phyloP scores from a whole-genome alignment of 257 asterid genomes.

The Lavandula angustifolia region DNA sequence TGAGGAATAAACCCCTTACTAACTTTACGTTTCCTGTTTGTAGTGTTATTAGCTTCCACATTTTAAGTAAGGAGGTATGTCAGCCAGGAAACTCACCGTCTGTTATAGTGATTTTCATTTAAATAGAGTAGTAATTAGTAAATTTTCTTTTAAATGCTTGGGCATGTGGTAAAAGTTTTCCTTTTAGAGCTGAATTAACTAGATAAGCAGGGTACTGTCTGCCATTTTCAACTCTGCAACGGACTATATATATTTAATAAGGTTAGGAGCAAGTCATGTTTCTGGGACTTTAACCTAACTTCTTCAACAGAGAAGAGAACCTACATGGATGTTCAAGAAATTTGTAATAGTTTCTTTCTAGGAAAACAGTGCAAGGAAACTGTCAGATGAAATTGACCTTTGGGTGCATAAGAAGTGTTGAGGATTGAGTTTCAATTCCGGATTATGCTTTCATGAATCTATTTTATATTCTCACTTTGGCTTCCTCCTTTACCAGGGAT shows the following conservation, averaged over 20 bases:
- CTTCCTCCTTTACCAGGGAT: too few species aligned
- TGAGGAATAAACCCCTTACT: constrained; percentile 40
- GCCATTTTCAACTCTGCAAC: not conserved
- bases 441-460: constrained; percentile 4
- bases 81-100: not conserved
- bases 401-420: not conserved
- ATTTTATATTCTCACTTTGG: not conserved
- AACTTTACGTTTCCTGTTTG: not conserved
- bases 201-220: not conserved
- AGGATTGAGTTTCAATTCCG: not conserved
- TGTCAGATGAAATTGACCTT: constrained; percentile 1
- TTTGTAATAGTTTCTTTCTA: not conserved
- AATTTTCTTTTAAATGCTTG: not conserved
- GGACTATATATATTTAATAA: constrained; percentile 11
- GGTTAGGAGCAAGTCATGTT: not conserved
- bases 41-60: constrained; percentile 13
- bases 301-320: not conserved
- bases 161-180: constrained; percentile 1
- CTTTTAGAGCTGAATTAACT: constrained; percentile 12
- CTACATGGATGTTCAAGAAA: constrained; percentile 6
- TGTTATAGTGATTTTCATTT: constrained; percentile 16
- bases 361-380: not conserved
- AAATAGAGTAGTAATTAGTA: not conserved
- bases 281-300: constrained; percentile 6
- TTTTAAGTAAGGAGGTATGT: constrained; percentile 13